A percentile compares a stretch with the other conserved stretches of the same genome.
Conservation (phyloP, 768 basidiomycete genomes). For the Pluteus cervinus region DNA sequence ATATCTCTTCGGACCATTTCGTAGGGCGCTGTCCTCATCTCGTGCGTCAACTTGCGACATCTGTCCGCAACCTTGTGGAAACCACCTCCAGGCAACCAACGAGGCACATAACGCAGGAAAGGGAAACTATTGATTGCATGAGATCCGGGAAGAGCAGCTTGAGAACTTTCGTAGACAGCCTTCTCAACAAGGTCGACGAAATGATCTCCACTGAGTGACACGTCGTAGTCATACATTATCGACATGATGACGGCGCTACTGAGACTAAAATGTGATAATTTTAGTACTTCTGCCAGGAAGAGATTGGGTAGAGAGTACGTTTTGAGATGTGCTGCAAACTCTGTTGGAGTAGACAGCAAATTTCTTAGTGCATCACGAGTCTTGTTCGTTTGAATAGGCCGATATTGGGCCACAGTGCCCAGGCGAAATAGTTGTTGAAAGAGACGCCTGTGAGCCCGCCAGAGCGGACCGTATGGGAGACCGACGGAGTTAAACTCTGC, state of each 20-base stretch:
- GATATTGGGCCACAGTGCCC: background rate
- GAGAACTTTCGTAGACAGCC: slow-evolving; percentile 9
- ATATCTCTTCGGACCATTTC: background rate
- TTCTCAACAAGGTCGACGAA: slow-evolving; percentile 17
- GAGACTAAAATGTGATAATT: slow-evolving; percentile 5
- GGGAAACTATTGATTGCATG: slow-evolving; percentile 22
- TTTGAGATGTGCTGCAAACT: background rate
- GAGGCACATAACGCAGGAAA: slow-evolving; percentile 26
- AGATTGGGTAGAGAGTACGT: background rate
- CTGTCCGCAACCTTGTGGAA: slow-evolving; percentile 17
- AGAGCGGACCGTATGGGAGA: background rate
- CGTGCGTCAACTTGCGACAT: slow-evolving; percentile 5
- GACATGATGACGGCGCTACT: slow-evolving; percentile 13
- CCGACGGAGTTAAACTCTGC: slow-evolving; percentile 1
- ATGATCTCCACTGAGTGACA: slow-evolving; percentile 16
- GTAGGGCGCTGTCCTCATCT: slow-evolving; percentile 11
- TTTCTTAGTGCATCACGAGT: background rate
- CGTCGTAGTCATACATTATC: slow-evolving; percentile 22
- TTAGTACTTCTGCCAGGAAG: background rate
- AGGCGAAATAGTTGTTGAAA: background rate
- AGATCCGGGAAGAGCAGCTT: slow-evolving; percentile 16
- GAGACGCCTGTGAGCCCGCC: background rate
- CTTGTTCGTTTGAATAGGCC: background rate
- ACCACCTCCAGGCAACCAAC: slow-evolving; percentile 28
- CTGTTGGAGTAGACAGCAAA: background rate